Base-by-base conservation (phyloP, 148 eudicot genomes). In the Polygonum maritimum region DNA sequence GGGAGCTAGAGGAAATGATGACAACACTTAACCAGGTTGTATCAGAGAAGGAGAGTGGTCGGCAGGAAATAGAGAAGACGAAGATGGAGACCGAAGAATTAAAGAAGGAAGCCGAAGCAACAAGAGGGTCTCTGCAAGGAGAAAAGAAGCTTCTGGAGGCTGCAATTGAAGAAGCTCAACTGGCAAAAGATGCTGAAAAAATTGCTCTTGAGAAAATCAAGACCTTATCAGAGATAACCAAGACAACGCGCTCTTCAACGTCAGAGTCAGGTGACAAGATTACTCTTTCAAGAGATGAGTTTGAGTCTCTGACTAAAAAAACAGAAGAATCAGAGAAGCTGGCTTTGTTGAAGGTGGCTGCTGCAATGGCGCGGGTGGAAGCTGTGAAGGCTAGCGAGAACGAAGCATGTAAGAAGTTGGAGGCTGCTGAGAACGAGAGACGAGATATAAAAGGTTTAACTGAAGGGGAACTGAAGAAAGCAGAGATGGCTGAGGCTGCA, bases 311-410 rank as follows among this genome's bases (percentile, higher is more conserved):
- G 77, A 90, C 87, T 76, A 74, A 80, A 19, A 92, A 90, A 82
- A 88, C 80, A 38, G 84, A 78, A 40, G 87, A 86, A 74, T 80
- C 89, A 4, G 84, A 86, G 4, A 88, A 79, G 65, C 67, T 92
- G 69, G 80, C 91, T 33, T 88, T 77, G 41, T 78, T 82, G 83
- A 88, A 82, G 80, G 86, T 84, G 76, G 85, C 80, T 63, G 89
- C 89, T 62, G 86, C 88, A 26, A 76, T 77, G 79, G 92, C 92
- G 72, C 91, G 84, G 76, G 88, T 82, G n/a, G 95, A 91, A 67
- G 86, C 89, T 14, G 86, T 96, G 74, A 91, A 84, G 82, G 98
- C 98, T 19, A 89, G 99, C 76, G 97, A 96, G 78, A 85, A 85
- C 44, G 99, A 92, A 83, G 97, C 93, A 40, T 52, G 88, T 26